These are phyloP conservation scores for Vachellia pachyceras DNA, from an alignment of 306 rosid species.

Conservation along the genomic window DNA sequence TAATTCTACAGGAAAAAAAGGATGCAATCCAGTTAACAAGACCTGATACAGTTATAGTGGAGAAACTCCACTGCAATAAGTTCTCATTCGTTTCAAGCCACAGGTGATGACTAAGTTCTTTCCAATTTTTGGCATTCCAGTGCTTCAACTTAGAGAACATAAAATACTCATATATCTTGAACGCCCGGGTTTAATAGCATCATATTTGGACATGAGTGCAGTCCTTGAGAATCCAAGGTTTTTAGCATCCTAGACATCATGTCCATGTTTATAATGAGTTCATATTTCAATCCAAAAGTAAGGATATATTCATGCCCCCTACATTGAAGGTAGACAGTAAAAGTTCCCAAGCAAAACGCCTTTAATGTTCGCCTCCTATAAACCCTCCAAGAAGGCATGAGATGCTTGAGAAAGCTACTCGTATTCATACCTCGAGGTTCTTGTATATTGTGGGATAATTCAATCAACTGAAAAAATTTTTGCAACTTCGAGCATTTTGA, in stretches of 20 bases:
- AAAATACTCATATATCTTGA: background rate
- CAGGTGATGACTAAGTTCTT: background rate
- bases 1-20: background rate
- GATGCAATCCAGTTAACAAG: background rate
- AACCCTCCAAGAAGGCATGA: constrained; percentile 16
- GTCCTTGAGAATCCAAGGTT: constrained; percentile 20
- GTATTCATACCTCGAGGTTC: constrained; percentile 42
- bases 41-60: background rate
- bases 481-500: constrained; percentile 62
- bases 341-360: constrained; percentile 1
- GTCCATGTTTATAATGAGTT: background rate
- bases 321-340: background rate
- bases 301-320: constrained; percentile 6
- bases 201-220: background rate
- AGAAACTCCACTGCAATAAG: background rate
- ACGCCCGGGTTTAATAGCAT: background rate
- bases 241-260: constrained; percentile 13
- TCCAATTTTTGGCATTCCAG: background rate
- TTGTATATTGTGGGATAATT: constrained; percentile 39
- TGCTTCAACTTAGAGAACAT: constrained; percentile 12
- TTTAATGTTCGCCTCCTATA: background rate
- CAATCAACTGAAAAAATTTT: constrained; percentile 50
- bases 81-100: background rate
- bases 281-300: background rate
- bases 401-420: constrained; percentile 4